Evolutionary conservation across 257 asterid species (phyloP), one percentile per base, ranked within the genome.

Genomic region (Plantago major): DNA sequence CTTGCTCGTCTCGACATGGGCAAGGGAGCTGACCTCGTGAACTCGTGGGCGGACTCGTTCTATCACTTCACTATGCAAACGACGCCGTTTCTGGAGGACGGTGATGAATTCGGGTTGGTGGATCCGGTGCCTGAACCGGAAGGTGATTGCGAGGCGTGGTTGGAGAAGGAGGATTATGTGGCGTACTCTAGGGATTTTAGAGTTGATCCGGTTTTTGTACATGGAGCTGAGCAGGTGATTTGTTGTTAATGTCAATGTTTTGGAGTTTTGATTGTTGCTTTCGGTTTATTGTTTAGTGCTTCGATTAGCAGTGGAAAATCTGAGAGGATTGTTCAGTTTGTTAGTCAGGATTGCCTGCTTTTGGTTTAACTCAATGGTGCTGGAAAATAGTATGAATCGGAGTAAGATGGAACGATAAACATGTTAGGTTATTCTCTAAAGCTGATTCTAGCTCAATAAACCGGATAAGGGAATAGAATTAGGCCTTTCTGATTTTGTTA

Each of bases 41-140:
- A 86, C 82, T 81, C 93, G 6, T 91, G 94, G 98, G 89, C 95
- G 38, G 97, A 92, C 72, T 83, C 99, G 0, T 87, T 93, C 73
- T 78, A 87, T 81, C 76, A 71, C 76, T 89, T 81, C 73, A 83
- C 94, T n/a, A 8, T 30, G 4, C 37, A 16, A 19, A 50, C 72
- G 71, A 14, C 67, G 55, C 51, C 82, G 63, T 42, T 64, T 2
- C 4, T 2, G 4, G 37, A 30, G 3, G 37, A 30, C 5, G 15
- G 50, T 9, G 68, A 65, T 19, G 49, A 33, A 37, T 55, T 62
- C 14, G 70, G 46, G 67, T 67, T 57, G 55, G 67, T 19, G 50
- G 64, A 64, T 61, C 60, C 38, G 60, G 75, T 52, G 9, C n/a
- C 54, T 17, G 77, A 60, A 37, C 54, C 44, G 3, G 73, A 67